Evolutionary conservation across 2,329 filamentous ascomycete species (phyloP).

Genomic region (Talaromyces pinophilus): DNA sequence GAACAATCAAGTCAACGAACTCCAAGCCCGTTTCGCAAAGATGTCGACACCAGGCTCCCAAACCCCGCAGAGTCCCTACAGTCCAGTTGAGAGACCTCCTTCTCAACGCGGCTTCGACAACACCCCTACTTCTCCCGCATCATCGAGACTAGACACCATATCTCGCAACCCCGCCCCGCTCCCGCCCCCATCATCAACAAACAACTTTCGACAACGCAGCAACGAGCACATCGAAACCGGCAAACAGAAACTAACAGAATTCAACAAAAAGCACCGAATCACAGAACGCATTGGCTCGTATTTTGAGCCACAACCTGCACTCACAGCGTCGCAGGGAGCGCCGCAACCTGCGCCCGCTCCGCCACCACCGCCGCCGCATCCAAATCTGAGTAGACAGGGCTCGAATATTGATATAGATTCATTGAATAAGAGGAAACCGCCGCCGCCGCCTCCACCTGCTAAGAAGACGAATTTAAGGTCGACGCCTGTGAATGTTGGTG

Average conservation of each 20-base stretch:
- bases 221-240: slow-evolving; percentile 67
- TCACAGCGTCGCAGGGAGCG: slow-evolving; percentile 26
- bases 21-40: slow-evolving; percentile 67
- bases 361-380: slow-evolving; percentile 31
- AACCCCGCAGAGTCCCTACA: slow-evolving; percentile 28
- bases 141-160: slow-evolving; percentile 52
- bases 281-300: slow-evolving; percentile 52
- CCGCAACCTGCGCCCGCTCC: slow-evolving; percentile 26
- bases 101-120: neutral
- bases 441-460: slow-evolving; percentile 59
- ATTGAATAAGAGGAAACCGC: slow-evolving; percentile 51
- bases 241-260: slow-evolving; percentile 56
- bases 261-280: slow-evolving; percentile 65
- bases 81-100: slow-evolving; percentile 25
- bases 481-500: slow-evolving; percentile 32
- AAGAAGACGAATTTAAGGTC: slow-evolving; percentile 56
- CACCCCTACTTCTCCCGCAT: slow-evolving; percentile 54
- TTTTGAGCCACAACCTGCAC: slow-evolving; percentile 42
- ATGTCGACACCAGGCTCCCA: slow-evolving; percentile 47
- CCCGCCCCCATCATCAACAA: slow-evolving; percentile 52
- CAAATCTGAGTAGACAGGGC: slow-evolving; percentile 28
- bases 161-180: slow-evolving; percentile 60
- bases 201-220: slow-evolving; percentile 70
- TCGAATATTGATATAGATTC: slow-evolving; percentile 35
- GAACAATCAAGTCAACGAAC: slow-evolving; percentile 59